These are phyloP conservation scores for Serendipita sp. DNA, from an alignment of 768 basidiomycete genomes.

Conservation along the genomic window DNA sequence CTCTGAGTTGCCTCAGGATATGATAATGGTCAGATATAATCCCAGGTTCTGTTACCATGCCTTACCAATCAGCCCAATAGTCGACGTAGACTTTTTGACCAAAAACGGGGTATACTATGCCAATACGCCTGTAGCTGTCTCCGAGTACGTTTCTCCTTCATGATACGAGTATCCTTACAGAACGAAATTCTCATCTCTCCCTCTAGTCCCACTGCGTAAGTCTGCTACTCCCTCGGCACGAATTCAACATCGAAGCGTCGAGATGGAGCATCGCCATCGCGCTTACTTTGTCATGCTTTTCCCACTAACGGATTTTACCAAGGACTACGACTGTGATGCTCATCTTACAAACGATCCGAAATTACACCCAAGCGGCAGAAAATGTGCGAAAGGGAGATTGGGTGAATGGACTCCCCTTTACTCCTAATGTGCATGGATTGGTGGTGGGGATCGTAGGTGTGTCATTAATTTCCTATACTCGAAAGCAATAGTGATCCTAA, in stretches of 20 bases:
- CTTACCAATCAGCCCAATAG: slow-evolving; percentile 6
- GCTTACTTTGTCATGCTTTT: too few species aligned
- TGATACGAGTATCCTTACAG: slow-evolving; percentile 3
- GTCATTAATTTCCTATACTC: neutral
- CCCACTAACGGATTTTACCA: neutral
- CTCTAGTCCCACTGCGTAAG: slow-evolving; percentile 8
- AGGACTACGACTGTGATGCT: slow-evolving; percentile 11
- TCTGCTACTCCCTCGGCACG: neutral
- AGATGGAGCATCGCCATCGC: neutral
- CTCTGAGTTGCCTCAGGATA: slow-evolving; percentile 8
- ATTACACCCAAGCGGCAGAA: slow-evolving; percentile 12
- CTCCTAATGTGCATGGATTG: slow-evolving; percentile 10
- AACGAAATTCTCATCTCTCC: slow-evolving; percentile 6
- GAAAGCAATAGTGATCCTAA: neutral
- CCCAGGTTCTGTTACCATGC: neutral
- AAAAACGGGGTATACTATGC: slow-evolving; percentile 13
- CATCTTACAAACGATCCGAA: slow-evolving; percentile 13
- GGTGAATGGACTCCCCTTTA: slow-evolving; percentile 8
- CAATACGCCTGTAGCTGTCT: slow-evolving; percentile 15
- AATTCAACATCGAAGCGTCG: neutral
- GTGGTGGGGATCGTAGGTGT: slow-evolving; percentile 21
- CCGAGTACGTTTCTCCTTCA: slow-evolving; percentile 7
- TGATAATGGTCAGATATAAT: slow-evolving; percentile 13
- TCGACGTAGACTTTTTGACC: slow-evolving; percentile 20
- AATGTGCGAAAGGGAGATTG: slow-evolving; percentile 13